Evolutionary conservation across 306 rosid species (phyloP), one percentile per base, ranked within the genome.

Genomic region (Herpetospermum pedunculosum): DNA sequence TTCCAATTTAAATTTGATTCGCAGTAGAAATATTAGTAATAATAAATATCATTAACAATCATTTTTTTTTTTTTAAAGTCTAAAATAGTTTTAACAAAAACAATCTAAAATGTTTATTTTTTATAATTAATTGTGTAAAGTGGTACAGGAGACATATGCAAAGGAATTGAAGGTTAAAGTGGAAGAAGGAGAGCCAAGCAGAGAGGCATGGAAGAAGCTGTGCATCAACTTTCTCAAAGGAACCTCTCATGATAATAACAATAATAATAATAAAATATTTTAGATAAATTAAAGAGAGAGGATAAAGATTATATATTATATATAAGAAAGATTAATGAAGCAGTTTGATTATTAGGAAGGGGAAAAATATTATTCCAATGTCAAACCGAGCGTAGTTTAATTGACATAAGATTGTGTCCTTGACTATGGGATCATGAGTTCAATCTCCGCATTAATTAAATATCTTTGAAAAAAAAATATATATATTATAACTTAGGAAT

Each of bases 141-240:
- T n/a, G n/a, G n/a, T 13, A 38, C 65, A 93, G 97, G 93, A 86
- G 58, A 43, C 74, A 18, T 81, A 79, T 73, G 86, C 85, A 1
- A 69, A 65, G 70, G 92, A 87, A 59, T 74, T 80, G 72, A 87
- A 81, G 86, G 76, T 55, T 0, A 87, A 81, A 72, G 77, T 88
- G 32, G 80, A 68, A 67, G 63, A 76, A 29, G 29, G 65, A 11
- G 87, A 93, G 68, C 88, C 97, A 11, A 90, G 87, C 21, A 73
- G 64, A 57, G 97, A 91, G 58, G 86, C 89, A 19, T 91, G 87
- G 96, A 86, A 75, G 84, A 87, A 21, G 59, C 32, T 91, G 0
- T 93, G 97, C 77, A 30, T 77, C 16, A 52, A 75, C 80, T 93
- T 93, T 76, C 87, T 93, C n/a, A 91, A 93, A 80, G 86, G 82